Conservation (phyloP, 2,329 filamentous ascomycete genomes). For the Elsinoe necatrix region DNA sequence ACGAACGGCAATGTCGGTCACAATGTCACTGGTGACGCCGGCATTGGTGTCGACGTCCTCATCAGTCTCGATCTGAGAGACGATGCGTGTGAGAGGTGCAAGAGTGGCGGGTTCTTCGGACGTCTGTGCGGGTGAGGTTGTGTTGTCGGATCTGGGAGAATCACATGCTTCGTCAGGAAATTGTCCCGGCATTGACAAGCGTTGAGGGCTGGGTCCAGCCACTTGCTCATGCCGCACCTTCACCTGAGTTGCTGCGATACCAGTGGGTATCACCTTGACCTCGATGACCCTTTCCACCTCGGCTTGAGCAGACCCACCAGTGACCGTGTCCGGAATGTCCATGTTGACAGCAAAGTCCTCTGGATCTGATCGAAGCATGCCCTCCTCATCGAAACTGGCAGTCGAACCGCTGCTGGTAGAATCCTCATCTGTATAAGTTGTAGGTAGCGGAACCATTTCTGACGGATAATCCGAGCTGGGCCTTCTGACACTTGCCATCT, state of each 20-base stretch:
- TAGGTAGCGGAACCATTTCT: neutral
- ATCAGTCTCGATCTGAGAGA: neutral
- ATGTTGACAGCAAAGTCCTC: conserved; percentile 2
- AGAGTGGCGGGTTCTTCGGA: neutral
- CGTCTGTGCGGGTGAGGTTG: conserved; percentile 10
- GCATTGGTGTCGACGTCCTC: conserved; percentile 24
- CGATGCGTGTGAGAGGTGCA: neutral
- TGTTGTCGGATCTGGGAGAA: neutral
- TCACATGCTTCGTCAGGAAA: conserved; percentile 12
- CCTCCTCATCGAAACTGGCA: neutral
- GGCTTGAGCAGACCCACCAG: neutral
- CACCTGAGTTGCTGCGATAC: neutral
- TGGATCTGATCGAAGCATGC: neutral
- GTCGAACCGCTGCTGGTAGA: neutral
- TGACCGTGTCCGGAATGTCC: neutral
- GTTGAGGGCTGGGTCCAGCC: neutral
- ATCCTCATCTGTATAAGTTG: neutral
- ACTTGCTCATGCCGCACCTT: neutral
- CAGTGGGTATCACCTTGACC: neutral
- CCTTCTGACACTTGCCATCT: neutral
- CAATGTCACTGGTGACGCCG: conserved; percentile 27
- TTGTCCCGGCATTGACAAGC: neutral
- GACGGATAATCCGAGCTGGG: conserved; percentile 11
- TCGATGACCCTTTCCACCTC: conserved; percentile 1
- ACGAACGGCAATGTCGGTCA: conserved; percentile 32